Evolutionary conservation across 495 filamentous ascomycete species (phyloP).

Genomic region (Ramalina intermedia): DNA sequence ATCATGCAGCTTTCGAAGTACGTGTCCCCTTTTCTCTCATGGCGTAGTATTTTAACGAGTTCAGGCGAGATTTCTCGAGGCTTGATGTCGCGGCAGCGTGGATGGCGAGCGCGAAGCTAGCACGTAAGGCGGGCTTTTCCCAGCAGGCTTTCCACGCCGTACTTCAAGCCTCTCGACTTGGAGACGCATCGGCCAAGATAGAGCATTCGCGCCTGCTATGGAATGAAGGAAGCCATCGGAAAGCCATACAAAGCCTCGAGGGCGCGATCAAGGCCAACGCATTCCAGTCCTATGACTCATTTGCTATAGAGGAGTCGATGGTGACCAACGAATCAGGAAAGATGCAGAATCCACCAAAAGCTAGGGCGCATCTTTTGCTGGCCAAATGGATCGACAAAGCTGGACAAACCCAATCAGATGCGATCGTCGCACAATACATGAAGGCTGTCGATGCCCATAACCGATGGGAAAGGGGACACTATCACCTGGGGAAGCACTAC

Average conservation of each 20-base stretch:
- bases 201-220: conserved; percentile 90
- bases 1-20: conserved; percentile 64
- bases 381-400: conserved; percentile 95
- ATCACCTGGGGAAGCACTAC: conserved; percentile 93
- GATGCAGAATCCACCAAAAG: conserved; percentile 32
- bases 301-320: conserved; percentile 21
- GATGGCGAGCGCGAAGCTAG: conserved; percentile 73
- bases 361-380: conserved; percentile 60
- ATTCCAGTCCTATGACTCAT: conserved; percentile 33
- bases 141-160: conserved; percentile 87
- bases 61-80: conserved; percentile 35
- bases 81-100: conserved; percentile 69
- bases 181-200: conserved; percentile 71
- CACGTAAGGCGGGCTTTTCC: conserved; percentile 67
- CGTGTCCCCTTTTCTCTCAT: conserved; percentile 15
- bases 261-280: conserved; percentile 66
- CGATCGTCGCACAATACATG: conserved; percentile 64
- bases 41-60: conserved; percentile 1
- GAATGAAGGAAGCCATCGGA: conserved; percentile 85
- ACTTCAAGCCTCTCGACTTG: conserved; percentile 70
- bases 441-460: conserved; percentile 42
- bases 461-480: conserved; percentile 92
- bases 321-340: conserved; percentile 17
- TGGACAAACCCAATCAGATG: conserved; percentile 71
- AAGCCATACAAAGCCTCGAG: conserved; percentile 82